phyloP scores from a whole-genome alignment of 1,284 basidiomycete genomes.

The Athelia sp. region DNA sequence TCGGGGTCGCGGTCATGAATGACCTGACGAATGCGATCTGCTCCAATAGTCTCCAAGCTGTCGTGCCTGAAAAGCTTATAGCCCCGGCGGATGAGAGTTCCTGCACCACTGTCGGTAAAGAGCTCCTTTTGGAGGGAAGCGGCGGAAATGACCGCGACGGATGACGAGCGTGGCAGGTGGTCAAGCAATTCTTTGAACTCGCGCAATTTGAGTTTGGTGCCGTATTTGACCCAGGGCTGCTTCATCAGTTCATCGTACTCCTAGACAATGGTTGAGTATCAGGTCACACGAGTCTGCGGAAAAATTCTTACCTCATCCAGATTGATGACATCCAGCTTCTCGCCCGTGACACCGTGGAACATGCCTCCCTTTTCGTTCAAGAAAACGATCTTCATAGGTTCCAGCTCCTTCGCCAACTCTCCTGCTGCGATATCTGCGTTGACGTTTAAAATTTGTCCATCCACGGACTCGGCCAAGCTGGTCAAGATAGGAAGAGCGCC shows the following conservation, averaged over 20 bases:
- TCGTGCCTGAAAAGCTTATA: conserved; percentile 95
- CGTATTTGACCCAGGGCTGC: conserved; percentile 99
- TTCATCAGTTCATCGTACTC: conserved; percentile 98
- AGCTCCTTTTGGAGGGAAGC: conserved; percentile 95
- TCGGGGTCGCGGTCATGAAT: conserved; percentile 95
- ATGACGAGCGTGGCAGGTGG: conserved; percentile 95
- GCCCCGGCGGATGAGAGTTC: conserved; percentile 94
- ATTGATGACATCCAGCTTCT: conserved; percentile 95
- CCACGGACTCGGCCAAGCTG: conserved; percentile 84
- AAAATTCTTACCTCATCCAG: conserved; percentile 79
- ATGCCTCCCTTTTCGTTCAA: conserved; percentile 98
- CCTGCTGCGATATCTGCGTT: conserved; percentile 97
- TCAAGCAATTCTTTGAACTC: conserved; percentile 99
- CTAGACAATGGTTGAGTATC: conserved; percentile 30
- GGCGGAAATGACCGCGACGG: conserved; percentile 96
- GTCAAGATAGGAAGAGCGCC: conserved; percentile 93
- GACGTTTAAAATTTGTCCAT: conserved; percentile 94
- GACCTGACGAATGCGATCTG: conserved; percentile 90
- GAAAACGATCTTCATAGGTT: conserved; percentile 99
- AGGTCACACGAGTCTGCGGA: neutral
- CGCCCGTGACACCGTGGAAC: conserved; percentile 94
- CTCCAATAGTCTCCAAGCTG: conserved; percentile 80
- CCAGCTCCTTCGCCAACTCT: conserved; percentile 92
- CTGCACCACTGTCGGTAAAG: conserved; percentile 97
- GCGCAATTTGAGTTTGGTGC: conserved; percentile 98